These are phyloP conservation scores for Aspergillus saccharolyticus DNA, from an alignment of 495 filamentous ascomycete genomes.

Conservation along the genomic window DNA sequence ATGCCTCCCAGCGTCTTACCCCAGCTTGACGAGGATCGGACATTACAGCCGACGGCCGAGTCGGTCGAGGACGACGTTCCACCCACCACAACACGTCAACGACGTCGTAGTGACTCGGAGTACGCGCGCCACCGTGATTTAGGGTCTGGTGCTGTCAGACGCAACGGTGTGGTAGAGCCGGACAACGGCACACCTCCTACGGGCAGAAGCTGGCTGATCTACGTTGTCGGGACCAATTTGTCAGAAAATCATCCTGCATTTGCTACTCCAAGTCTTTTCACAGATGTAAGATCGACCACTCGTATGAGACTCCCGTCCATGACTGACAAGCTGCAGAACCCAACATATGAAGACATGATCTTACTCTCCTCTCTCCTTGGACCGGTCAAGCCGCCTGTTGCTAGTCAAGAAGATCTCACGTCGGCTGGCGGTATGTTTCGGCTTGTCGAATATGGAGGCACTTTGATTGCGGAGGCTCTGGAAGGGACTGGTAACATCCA, in stretches of 20 bases:
- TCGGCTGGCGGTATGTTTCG: conserved; percentile 57
- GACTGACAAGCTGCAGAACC: conserved; percentile 43
- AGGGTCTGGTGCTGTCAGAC: conserved; percentile 57
- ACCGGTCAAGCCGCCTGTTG: conserved; percentile 70
- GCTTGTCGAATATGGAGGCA: conserved; percentile 42
- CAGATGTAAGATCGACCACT: conserved; percentile 51
- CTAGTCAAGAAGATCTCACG: conserved; percentile 60
- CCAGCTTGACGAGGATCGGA: conserved; percentile 30
- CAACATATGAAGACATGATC: conserved; percentile 78
- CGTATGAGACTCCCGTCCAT: conserved; percentile 7
- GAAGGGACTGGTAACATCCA: conserved; percentile 44
- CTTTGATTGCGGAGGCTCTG: conserved; percentile 46
- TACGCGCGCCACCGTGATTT: conserved; percentile 54
- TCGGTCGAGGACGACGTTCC: conserved; percentile 23
- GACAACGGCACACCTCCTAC: conserved; percentile 47
- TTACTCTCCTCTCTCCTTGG: conserved; percentile 66
- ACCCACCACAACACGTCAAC: conserved; percentile 39
- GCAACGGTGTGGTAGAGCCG: conserved; percentile 65
- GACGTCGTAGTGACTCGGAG: conserved; percentile 59
- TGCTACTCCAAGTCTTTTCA: conserved; percentile 71
- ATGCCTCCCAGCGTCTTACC: conserved; percentile 32
- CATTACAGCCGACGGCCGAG: conserved; percentile 32
- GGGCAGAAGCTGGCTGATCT: conserved; percentile 71
- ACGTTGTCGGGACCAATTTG: conserved; percentile 71
- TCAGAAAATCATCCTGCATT: conserved; percentile 74